Percentiles rank a stretch among this genome's conserved stretches.
phyloP scores from a whole-genome alignment of 31 red algal genomes.

The Odonthalia washingtoniensis region DNA sequence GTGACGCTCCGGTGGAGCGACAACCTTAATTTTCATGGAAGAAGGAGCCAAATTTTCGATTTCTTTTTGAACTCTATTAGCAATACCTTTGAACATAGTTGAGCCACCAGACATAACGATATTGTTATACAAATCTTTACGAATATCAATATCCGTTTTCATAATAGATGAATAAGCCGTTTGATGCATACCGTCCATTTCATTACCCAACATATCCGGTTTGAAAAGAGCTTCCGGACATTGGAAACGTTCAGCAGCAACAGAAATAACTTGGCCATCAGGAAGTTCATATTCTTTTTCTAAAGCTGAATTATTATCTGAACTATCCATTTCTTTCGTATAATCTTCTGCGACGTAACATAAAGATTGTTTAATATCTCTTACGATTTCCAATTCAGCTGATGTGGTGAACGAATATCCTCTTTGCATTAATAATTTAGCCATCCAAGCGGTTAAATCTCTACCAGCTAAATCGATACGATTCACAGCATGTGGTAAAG shows the following conservation, averaged over 20 bases:
- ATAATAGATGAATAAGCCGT: slow-evolving; percentile 98
- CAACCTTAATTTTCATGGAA: slow-evolving; percentile 97
- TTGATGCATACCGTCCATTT: slow-evolving; percentile 94
- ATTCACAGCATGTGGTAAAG: slow-evolving; percentile 97
- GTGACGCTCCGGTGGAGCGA: slow-evolving; percentile 95
- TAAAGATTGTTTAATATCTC: slow-evolving; percentile 94
- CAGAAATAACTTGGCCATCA: slow-evolving; percentile 99
- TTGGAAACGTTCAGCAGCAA: slow-evolving; percentile 97
- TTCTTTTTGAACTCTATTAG: slow-evolving; percentile 92
- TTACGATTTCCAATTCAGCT: slow-evolving; percentile 97
- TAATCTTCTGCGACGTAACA: slow-evolving; percentile 93
- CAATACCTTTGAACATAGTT: slow-evolving; percentile 99
- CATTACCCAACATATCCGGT: slow-evolving; percentile 93
- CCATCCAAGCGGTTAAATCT: slow-evolving; percentile 97
- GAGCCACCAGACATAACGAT: slow-evolving; percentile 99
- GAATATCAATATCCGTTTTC: slow-evolving; percentile 99
- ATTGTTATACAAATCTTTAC: slow-evolving; percentile 99
- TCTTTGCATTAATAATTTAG: slow-evolving; percentile 98
- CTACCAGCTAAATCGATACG: slow-evolving; percentile 99
- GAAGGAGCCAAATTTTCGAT: slow-evolving; percentile 89
- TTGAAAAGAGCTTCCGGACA: slow-evolving; percentile 99
- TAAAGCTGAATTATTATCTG: slow-evolving; percentile 78
- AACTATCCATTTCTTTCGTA: slow-evolving; percentile 89
- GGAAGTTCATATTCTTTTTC: slow-evolving; percentile 99
- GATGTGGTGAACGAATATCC: slow-evolving; percentile 99